Base-by-base conservation (phyloP, 257 asterid genomes). In the Agastache rugosa region DNA sequence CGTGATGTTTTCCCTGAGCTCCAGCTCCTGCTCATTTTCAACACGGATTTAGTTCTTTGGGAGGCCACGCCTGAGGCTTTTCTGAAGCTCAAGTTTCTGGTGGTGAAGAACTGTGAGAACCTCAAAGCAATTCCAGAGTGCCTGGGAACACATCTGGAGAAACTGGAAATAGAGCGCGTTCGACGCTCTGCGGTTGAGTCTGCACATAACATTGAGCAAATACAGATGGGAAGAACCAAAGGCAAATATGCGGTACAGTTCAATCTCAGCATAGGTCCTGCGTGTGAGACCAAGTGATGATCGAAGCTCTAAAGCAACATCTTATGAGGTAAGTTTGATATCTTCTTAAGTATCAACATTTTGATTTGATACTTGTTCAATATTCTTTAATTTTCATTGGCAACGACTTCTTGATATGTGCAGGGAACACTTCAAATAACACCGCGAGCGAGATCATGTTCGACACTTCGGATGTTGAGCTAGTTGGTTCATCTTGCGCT, bases 11-110 rank as follows among this genome's bases (percentile, higher is more conserved):
- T 83, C 44, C 8, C 11, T 0, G 19, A 9, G 10, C 91, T 86
- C 19, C 53, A 45, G 3, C 58, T 79, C 74, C 62, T 86, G 74
- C 66, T 73, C 50, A 77, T 86, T 44, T 69, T 12, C 0, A 25
- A 31, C 0, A 45, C 81, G 14, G 71, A 84, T 63, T 62, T 86
- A 15, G 62, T 14, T 11, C 3, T 14, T 2, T 86, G 88, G 90
- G 67, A 60, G 15, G 81, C 80, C 31, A 35, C 80, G 0, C 19
- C 39, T 9, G 27, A 17, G 27, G 15, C 73, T 15, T 85, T 83
- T 31, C 86, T 82, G 1, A 29, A 1, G 0, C 83, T 85, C 11
- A 67, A 11, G 34, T 53, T 41, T 27, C 84, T 85, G 22, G 63
- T 66, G 45, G 48, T 85, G 10, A 72, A 17, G 31, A 64, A 69